Conservation (phyloP, 306 rosid genomes). For the Vicia sativa region DNA sequence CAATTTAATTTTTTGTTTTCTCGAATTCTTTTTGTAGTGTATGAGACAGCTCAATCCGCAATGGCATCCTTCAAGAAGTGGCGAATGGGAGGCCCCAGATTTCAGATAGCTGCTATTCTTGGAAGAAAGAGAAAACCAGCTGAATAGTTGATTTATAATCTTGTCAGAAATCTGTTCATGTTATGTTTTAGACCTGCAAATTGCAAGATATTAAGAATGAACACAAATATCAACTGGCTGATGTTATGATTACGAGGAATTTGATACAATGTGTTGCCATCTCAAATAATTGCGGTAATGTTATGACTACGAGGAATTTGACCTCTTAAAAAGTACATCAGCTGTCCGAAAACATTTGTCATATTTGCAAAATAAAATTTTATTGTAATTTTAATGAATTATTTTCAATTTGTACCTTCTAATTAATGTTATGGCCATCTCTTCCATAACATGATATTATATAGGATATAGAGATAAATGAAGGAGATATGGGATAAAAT, state of each 20-base stretch:
- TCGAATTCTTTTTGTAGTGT: conserved; percentile 57
- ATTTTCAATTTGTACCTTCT: no score
- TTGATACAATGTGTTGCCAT: conserved; percentile 2
- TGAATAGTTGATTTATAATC: conserved; percentile 47
- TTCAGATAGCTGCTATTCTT: conserved; percentile 75
- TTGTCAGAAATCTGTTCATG: conserved; percentile 26
- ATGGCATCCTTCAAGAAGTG: conserved; percentile 90
- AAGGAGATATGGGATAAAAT: no score
- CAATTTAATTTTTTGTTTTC: conserved; percentile 18
- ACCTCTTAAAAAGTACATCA: neutral
- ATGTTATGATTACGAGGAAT: no score
- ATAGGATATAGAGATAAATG: no score
- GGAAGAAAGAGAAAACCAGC: conserved; percentile 79
- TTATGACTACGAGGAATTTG: conserved; percentile 7
- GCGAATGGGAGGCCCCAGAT: conserved; percentile 94
- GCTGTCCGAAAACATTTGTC: no score
- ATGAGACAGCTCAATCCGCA: conserved; percentile 89
- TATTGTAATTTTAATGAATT: no score
- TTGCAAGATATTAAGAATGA: conserved; percentile 7
- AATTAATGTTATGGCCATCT: no score
- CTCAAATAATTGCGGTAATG: conserved; percentile 6
- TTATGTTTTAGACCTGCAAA: conserved; percentile 22
- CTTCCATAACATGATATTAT: no score
- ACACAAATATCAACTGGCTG: conserved; percentile 6
- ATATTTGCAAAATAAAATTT: no score